Evolutionary conservation across 768 basidiomycete genomes (phyloP), one percentile per base, ranked within the genome.

Genomic region (Daedaleopsis sinensis): DNA sequence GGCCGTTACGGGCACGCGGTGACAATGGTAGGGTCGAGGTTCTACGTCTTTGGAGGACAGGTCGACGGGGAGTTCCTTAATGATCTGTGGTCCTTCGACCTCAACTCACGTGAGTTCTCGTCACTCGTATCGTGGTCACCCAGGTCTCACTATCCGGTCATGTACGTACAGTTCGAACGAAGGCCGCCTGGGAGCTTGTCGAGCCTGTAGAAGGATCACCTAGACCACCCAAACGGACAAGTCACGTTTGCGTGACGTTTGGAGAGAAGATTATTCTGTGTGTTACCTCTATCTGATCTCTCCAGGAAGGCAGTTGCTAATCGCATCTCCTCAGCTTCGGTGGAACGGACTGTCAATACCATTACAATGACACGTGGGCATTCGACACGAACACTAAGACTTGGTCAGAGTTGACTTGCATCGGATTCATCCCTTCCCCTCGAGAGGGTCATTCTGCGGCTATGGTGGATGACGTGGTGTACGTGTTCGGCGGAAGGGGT

Each of bases 311-410:
- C 32, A 36, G 32, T 36, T 27, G 15, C n/a, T 35, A 63, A 36
- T 52, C 44, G 42, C 56, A 9, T n/a, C 60, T 49, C 46, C 52
- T n/a, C 63, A 96, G 93, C 52, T 98, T 99, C 67, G 97, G 97
- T 36, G 97, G 97, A 50, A 99, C 97, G 13, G 97, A 99, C 71
- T 96, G 96, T n/a, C 87, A 90, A 71, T 98, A 91, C 75, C 97
- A 98, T 72, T 99, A 99, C 78, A 99, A 98, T 74, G 97, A 99
- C 72, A 98, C 95, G 8, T 99, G 97, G 97, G 82, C 88, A 1
- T 98, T 92, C 74, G 94, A 96, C 72, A 78, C 94, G 53, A 81
- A 80, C 42, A 90, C 93, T 0, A 82, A 84, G 56, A 84, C 76
- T 48, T 99, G 97, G 97, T 83, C 90, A 4, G 97, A 99, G 72